A percentile compares a stretch with the other conserved stretches of the same genome.
phyloP scores from a whole-genome alignment of 306 rosid genomes.

The Comarum palustre region DNA sequence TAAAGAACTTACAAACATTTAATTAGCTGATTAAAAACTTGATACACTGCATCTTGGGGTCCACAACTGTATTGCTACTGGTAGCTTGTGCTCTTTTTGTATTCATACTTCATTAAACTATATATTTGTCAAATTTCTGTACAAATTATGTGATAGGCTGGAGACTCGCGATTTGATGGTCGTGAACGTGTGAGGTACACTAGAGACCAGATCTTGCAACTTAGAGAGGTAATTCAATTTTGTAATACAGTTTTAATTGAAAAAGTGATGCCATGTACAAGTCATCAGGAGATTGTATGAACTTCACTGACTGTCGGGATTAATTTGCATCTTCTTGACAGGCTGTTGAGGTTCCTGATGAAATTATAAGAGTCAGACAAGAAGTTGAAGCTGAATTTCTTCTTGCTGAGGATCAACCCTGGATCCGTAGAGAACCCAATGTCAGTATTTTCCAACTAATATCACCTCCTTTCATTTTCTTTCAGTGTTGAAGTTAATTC shows the following conservation, averaged over 20 bases:
- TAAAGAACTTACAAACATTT: constrained; percentile 55
- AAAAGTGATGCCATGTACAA: not conserved
- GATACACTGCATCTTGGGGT: not conserved
- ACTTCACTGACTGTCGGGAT: constrained; percentile 4
- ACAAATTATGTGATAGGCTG: constrained; percentile 46
- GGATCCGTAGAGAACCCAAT: constrained; percentile 67
- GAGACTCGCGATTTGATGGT: constrained; percentile 83
- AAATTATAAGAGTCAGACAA: constrained; percentile 59
- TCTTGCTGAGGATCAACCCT: constrained; percentile 78
- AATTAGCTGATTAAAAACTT: not conserved
- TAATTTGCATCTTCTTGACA: constrained; percentile 28
- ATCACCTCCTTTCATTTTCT: not conserved
- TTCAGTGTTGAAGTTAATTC: not conserved
- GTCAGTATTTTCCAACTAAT: constrained; percentile 45
- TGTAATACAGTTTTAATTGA: not conserved
- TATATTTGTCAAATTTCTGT: not conserved
- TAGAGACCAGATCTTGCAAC: constrained; percentile 67
- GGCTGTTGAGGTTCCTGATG: constrained; percentile 64
- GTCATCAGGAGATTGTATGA: not conserved
- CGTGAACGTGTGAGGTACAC: constrained; percentile 72
- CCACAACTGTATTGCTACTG: not conserved
- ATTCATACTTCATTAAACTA: not conserved
- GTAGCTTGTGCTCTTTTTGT: not conserved
- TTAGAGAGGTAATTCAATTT: constrained; percentile 60
- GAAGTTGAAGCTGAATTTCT: constrained; percentile 73